phyloP scores from a whole-genome alignment of 2,329 filamentous ascomycete genomes.

The Trichoderma koningiopsis region DNA sequence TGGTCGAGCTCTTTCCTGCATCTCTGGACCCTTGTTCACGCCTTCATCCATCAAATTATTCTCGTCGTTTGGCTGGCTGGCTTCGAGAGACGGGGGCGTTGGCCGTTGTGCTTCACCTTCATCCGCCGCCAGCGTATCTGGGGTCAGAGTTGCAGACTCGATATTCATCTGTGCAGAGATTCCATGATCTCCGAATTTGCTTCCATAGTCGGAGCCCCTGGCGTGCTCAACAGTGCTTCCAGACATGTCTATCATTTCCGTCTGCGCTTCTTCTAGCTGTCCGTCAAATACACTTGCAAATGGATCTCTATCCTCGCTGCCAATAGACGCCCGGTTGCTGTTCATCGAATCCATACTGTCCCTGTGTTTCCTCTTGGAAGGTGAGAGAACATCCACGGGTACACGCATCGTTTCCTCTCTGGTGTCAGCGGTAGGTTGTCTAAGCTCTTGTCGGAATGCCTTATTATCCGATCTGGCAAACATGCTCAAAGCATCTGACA shows the following conservation, averaged over 20 bases:
- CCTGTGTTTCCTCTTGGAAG: constrained; percentile 50
- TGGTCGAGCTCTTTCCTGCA: constrained; percentile 46
- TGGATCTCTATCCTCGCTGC: constrained; percentile 42
- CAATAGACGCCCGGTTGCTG: constrained; percentile 49
- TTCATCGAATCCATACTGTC: constrained; percentile 52
- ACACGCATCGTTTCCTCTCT: constrained; percentile 28
- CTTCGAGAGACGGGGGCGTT: constrained; percentile 6
- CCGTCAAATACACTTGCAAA: constrained; percentile 39
- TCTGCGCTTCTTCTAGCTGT: constrained; percentile 30
- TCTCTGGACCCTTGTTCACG: constrained; percentile 43
- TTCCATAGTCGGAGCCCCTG: constrained; percentile 26
- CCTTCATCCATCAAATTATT: neutral
- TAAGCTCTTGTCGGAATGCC: constrained; percentile 53
- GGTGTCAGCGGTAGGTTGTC: constrained; percentile 39
- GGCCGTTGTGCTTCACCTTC: constrained; percentile 23
- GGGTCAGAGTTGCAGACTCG: constrained; percentile 34
- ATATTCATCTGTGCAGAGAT: constrained; percentile 29
- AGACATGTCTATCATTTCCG: constrained; percentile 36
- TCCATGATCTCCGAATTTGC: constrained; percentile 28
- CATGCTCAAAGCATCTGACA: constrained; percentile 46
- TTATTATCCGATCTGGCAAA: constrained; percentile 57
- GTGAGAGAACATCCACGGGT: constrained; percentile 47
- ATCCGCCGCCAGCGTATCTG: constrained; percentile 33
- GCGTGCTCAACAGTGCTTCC: constrained; percentile 25
- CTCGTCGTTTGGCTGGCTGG: neutral